Percentiles rank a stretch among this genome's conserved stretches.
These are phyloP conservation scores for Jamesozyma hellenica DNA, from an alignment of 805 yeast genomes.

Conservation along the genomic window DNA sequence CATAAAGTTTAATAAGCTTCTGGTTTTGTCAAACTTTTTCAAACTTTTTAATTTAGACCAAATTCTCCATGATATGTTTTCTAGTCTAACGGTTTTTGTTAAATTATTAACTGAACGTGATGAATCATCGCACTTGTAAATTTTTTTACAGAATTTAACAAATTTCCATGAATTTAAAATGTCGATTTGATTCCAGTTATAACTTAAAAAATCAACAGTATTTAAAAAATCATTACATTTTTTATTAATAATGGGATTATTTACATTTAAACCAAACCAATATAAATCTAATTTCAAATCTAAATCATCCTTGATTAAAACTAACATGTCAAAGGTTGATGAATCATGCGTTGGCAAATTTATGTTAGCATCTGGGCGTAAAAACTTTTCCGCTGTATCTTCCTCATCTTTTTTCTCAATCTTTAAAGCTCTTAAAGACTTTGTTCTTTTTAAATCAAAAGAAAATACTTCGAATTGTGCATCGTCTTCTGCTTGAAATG, in stretches of 20 bases:
- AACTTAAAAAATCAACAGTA: slow-evolving; percentile 76
- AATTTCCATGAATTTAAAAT: slow-evolving; percentile 82
- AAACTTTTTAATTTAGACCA: slow-evolving; percentile 20
- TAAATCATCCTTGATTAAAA: slow-evolving; percentile 48
- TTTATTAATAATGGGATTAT: not conserved
- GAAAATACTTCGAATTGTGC: slow-evolving; percentile 58
- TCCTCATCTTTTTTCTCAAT: no score
- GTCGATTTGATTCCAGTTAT: slow-evolving; percentile 84
- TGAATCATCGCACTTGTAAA: not conserved
- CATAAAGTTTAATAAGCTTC: not conserved
- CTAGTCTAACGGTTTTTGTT: slow-evolving; percentile 64
- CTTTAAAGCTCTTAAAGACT: slow-evolving; percentile 32
- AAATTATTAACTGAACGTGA: slow-evolving; percentile 64
- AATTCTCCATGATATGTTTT: slow-evolving; percentile 88
- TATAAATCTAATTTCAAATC: slow-evolving; percentile 35
- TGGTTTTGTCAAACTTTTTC: not conserved
- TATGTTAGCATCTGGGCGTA: no score
- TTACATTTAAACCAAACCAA: not conserved
- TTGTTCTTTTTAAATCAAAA: slow-evolving; percentile 64
- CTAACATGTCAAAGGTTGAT: no score
- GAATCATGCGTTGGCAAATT: no score
- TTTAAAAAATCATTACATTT: slow-evolving; percentile 36
- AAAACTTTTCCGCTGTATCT: no score
- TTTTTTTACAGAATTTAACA: slow-evolving; percentile 53
- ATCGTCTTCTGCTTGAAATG: slow-evolving; percentile 59